Conservation (phyloP, 495 filamentous ascomycete genomes). For the Lepidopterella palustris region DNA sequence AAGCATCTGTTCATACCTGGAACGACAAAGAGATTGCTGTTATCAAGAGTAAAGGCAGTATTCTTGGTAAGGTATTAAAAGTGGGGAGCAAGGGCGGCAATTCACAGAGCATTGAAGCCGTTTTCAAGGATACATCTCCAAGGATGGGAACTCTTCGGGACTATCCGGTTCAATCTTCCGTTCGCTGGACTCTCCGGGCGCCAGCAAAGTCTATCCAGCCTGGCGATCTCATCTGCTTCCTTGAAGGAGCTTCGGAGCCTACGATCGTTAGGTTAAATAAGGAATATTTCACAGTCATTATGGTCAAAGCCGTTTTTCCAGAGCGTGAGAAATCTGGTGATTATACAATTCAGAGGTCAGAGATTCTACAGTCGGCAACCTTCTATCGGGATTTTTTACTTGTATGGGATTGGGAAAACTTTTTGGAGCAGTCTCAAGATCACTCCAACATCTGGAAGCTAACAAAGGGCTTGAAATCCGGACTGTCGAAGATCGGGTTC, state of each 20-base stretch:
- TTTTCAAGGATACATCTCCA: slow-evolving; percentile 19
- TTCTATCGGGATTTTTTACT: not conserved
- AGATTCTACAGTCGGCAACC: not conserved
- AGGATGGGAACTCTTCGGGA: slow-evolving; percentile 5
- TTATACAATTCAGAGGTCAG: not conserved
- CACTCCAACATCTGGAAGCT: not conserved
- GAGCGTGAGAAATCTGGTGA: not conserved
- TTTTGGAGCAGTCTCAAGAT: not conserved
- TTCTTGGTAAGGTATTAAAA: not conserved
- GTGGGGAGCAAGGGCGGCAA: not conserved
- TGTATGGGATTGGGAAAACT: not conserved
- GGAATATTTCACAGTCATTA: slow-evolving; percentile 26
- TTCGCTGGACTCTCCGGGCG: slow-evolving; percentile 28
- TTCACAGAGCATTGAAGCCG: slow-evolving; percentile 20
- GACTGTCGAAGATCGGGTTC: too few species aligned
- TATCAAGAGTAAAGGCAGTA: slow-evolving; percentile 25
- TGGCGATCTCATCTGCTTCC: slow-evolving; percentile 31
- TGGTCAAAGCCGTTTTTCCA: slow-evolving; percentile 22
- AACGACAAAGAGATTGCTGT: slow-evolving; percentile 12
- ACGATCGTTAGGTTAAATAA: slow-evolving; percentile 25
- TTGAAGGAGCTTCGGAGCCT: slow-evolving; percentile 29
- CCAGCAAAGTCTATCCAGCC: slow-evolving; percentile 25
- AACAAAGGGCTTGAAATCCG: too few species aligned
- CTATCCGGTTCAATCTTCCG: not conserved
- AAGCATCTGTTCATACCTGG: slow-evolving; percentile 21